Conservation (phyloP, 306 rosid genomes). For the Sesbania bispinosa region DNA sequence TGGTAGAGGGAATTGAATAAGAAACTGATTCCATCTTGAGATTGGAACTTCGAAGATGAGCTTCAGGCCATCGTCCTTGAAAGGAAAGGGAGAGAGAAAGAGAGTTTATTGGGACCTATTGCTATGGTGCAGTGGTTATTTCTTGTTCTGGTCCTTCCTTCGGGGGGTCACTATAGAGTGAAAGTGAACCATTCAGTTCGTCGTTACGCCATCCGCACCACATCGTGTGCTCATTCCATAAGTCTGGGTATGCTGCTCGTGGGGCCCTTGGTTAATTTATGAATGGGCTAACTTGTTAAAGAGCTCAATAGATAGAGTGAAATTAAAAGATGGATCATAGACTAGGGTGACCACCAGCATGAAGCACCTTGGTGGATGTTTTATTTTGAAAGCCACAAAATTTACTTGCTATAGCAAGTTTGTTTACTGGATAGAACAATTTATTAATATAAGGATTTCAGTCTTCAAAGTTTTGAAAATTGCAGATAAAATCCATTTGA, state of each 20-base stretch:
- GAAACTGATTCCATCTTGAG: slow-evolving; percentile 55
- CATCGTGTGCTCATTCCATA: slow-evolving; percentile 47
- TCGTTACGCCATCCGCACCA: slow-evolving; percentile 43
- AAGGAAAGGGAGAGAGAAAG: background rate
- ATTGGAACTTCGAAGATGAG: background rate
- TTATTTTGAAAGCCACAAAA: no score
- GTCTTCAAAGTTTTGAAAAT: no score
- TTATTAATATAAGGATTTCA: no score
- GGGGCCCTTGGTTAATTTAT: background rate
- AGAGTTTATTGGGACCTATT: background rate
- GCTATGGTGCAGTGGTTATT: background rate
- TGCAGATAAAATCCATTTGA: no score
- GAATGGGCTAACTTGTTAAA: no score
- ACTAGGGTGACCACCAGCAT: no score
- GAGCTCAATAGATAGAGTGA: no score
- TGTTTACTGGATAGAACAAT: no score
- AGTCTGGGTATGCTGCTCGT: background rate
- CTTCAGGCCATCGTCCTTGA: slow-evolving; percentile 25
- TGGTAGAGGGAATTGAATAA: slow-evolving; percentile 35
- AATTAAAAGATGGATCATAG: no score
- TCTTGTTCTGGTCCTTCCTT: background rate
- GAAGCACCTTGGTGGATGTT: no score
- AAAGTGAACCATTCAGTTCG: slow-evolving; percentile 26
- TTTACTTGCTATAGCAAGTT: no score
- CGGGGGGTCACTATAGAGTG: background rate